These are phyloP conservation scores for Pulveroboletus frians DNA, from an alignment of 768 basidiomycete genomes.

Conservation along the genomic window DNA sequence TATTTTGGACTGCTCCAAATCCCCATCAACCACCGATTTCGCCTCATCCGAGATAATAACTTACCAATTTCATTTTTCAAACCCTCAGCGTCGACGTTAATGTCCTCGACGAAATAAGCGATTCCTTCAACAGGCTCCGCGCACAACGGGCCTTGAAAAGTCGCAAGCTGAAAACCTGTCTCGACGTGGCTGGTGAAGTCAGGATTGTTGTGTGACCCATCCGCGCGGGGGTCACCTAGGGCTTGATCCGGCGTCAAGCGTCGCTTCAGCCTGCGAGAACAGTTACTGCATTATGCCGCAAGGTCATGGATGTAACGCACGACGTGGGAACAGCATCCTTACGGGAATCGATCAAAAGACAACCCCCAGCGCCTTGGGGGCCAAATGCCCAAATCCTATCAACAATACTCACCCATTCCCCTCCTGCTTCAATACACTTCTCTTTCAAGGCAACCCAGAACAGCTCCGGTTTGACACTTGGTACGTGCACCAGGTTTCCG, in stretches of 20 bases:
- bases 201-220: slow-evolving; percentile 31
- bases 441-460: slow-evolving; percentile 74
- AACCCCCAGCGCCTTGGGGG: slow-evolving; percentile 80
- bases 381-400: slow-evolving; percentile 90
- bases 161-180: slow-evolving; percentile 92
- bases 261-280: slow-evolving; percentile 42
- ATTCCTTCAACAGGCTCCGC: slow-evolving; percentile 93
- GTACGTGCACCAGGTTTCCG: slow-evolving; percentile 56
- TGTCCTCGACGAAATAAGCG: slow-evolving; percentile 80
- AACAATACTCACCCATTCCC: slow-evolving; percentile 71
- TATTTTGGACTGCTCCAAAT: slow-evolving; percentile 57
- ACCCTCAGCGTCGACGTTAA: slow-evolving; percentile 56
- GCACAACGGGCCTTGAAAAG: slow-evolving; percentile 91
- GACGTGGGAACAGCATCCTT: slow-evolving; percentile 44
- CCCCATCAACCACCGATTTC: slow-evolving; percentile 10
- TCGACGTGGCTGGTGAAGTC: slow-evolving; percentile 84
- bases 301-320: slow-evolving; percentile 38
- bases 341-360: slow-evolving; percentile 76
- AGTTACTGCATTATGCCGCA: slow-evolving; percentile 4
- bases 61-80: slow-evolving; percentile 64
- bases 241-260: slow-evolving; percentile 39
- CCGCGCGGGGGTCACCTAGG: slow-evolving; percentile 26
- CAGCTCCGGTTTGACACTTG: slow-evolving; percentile 63
- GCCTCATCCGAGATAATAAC: slow-evolving; percentile 20
- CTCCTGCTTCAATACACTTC: slow-evolving; percentile 59